Evolutionary conservation across 73 alveolate species (phyloP).

Genomic region (Paramecium biaurelia): DNA sequence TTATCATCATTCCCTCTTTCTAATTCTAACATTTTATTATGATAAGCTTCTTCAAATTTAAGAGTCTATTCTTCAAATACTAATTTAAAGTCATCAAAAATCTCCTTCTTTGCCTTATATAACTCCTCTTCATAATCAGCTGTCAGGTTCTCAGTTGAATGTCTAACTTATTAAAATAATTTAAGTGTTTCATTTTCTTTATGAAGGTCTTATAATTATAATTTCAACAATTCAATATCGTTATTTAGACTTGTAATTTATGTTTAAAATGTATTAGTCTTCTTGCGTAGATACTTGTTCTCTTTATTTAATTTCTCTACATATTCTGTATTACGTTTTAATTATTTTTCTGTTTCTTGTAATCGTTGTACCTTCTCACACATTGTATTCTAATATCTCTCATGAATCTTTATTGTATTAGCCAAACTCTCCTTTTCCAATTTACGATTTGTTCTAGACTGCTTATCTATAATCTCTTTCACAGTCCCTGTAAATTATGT

Average conservation of each 20-base stretch:
- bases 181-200: slow-evolving; percentile 30
- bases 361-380: background rate
- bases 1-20: slow-evolving; percentile 20
- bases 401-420: background rate
- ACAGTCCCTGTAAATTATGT: slow-evolving; percentile 18
- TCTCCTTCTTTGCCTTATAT: slow-evolving; percentile 18
- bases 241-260: background rate
- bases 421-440: slow-evolving; percentile 8
- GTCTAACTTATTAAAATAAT: background rate
- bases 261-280: background rate
- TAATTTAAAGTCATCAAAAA: slow-evolving; percentile 31
- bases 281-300: background rate
- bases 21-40: background rate
- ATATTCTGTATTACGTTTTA: slow-evolving; percentile 6
- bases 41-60: slow-evolving; percentile 41
- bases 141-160: background rate
- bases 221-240: background rate
- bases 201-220: background rate
- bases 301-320: slow-evolving; percentile 26
- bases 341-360: background rate
- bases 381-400: slow-evolving; percentile 9
- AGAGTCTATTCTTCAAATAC: slow-evolving; percentile 6
- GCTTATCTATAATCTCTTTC: background rate
- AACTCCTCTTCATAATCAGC: slow-evolving; percentile 26
- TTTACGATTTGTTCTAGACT: background rate